A percentile compares a stretch with the other conserved stretches of the same genome.
Conservation (phyloP, 140 eudicot genomes). For the Stevia rebaudiana region DNA sequence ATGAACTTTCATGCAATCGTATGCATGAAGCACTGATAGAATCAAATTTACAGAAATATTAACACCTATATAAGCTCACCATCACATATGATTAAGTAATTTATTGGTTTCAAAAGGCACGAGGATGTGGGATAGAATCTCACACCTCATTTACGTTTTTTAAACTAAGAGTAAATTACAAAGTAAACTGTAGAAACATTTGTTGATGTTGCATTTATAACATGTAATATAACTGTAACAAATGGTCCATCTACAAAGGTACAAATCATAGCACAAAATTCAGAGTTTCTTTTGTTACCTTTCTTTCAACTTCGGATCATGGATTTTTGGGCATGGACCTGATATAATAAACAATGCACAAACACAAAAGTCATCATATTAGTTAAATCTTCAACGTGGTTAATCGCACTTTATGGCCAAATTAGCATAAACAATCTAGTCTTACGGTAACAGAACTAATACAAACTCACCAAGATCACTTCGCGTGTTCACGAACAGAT, state of each 20-base stretch:
- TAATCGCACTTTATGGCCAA: background rate
- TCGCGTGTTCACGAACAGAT: conserved; percentile 86
- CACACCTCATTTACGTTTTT: no score
- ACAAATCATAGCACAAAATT: background rate
- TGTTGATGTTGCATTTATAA: background rate
- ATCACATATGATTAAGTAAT: background rate
- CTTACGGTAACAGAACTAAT: background rate
- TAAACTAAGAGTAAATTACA: background rate
- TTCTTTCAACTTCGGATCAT: conserved; percentile 89
- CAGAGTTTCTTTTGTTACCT: conserved; percentile 46
- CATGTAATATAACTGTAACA: background rate
- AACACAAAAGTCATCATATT: conserved; percentile 2
- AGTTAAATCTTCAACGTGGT: background rate
- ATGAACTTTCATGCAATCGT: background rate
- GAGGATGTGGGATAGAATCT: no score
- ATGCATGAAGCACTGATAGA: background rate
- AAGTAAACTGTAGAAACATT: background rate
- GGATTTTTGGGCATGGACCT: conserved; percentile 90
- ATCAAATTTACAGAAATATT: background rate
- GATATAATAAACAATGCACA: conserved; percentile 17
- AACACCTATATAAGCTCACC: background rate
- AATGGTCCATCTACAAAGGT: background rate
- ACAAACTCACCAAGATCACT: conserved; percentile 80
- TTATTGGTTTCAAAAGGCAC: background rate
- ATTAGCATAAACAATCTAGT: background rate